Evolutionary conservation across 2,329 filamentous ascomycete genomes (phyloP).

Genomic region (Fusarium coicis): DNA sequence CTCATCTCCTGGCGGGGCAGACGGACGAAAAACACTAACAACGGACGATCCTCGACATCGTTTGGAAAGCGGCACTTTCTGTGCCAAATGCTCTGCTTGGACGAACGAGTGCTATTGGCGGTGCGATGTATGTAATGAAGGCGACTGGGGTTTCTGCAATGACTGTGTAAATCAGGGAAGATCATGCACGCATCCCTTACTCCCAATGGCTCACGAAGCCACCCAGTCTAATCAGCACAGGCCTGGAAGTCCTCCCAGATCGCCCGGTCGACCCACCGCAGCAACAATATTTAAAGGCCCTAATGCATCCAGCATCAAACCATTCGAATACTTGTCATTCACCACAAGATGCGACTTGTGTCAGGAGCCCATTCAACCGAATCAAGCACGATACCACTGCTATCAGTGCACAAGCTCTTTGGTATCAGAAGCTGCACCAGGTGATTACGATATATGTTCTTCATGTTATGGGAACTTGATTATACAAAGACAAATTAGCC

Average conservation of each 20-base stretch:
- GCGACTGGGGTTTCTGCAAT: slow-evolving; percentile 95
- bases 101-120: slow-evolving; percentile 91
- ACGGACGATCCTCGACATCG: slow-evolving; percentile 74
- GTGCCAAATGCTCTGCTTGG: slow-evolving; percentile 77
- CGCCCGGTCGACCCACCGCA: slow-evolving; percentile 58
- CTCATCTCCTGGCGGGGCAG: slow-evolving; percentile 60
- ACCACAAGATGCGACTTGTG: slow-evolving; percentile 84
- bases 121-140: slow-evolving; percentile 87
- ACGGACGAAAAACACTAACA: slow-evolving; percentile 68
- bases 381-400: slow-evolving; percentile 81
- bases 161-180: slow-evolving; percentile 84
- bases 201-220: slow-evolving; percentile 76
- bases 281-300: slow-evolving; percentile 61
- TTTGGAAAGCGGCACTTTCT: slow-evolving; percentile 85
- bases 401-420: slow-evolving; percentile 71
- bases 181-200: slow-evolving; percentile 82
- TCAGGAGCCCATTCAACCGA: slow-evolving; percentile 75
- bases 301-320: slow-evolving; percentile 58
- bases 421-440: slow-evolving; percentile 60
- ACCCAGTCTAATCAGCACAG: slow-evolving; percentile 49
- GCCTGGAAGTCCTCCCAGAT: slow-evolving; percentile 53
- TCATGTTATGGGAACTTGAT: slow-evolving; percentile 80
- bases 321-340: slow-evolving; percentile 77
- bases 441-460: slow-evolving; percentile 89
- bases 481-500: slow-evolving; percentile 70